These are phyloP conservation scores for Cryptomeria japonica DNA, from an alignment of 75 land plant species.

Conservation along the genomic window DNA sequence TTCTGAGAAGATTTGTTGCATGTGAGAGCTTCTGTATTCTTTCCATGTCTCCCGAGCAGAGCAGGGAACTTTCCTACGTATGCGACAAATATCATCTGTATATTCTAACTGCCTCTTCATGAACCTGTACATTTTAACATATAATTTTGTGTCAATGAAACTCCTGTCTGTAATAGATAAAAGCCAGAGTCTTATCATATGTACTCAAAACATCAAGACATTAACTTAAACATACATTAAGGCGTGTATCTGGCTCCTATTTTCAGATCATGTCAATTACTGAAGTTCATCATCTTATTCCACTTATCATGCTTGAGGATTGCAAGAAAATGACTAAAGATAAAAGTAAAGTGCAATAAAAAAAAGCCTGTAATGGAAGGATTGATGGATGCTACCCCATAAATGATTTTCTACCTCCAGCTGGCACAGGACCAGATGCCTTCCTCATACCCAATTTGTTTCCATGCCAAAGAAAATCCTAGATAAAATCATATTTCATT, in stretches of 20 bases:
- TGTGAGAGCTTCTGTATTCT: constrained; percentile 15
- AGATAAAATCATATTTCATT: neutral
- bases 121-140: constrained; percentile 15
- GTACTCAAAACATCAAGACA: neutral
- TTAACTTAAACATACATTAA: neutral
- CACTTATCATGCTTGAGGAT: neutral
- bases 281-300: neutral
- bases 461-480: neutral
- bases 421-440: too few relatives aligned
- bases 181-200: neutral
- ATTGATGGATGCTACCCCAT: too few relatives aligned
- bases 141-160: neutral
- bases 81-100: constrained; percentile 36
- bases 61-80: constrained; percentile 34
- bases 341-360: neutral
- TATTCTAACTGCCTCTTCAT: constrained; percentile 46
- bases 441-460: too few relatives aligned
- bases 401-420: too few relatives aligned
- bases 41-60: constrained; percentile 33
- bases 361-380: too few relatives aligned
- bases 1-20: constrained; percentile 30
- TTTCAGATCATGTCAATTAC: neutral
- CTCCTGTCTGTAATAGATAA: constrained; percentile 14
- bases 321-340: neutral
- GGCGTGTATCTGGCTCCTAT: neutral